These are phyloP conservation scores for Aspergillus heteromorphus DNA, from an alignment of 495 filamentous ascomycete genomes.

Conservation along the genomic window DNA sequence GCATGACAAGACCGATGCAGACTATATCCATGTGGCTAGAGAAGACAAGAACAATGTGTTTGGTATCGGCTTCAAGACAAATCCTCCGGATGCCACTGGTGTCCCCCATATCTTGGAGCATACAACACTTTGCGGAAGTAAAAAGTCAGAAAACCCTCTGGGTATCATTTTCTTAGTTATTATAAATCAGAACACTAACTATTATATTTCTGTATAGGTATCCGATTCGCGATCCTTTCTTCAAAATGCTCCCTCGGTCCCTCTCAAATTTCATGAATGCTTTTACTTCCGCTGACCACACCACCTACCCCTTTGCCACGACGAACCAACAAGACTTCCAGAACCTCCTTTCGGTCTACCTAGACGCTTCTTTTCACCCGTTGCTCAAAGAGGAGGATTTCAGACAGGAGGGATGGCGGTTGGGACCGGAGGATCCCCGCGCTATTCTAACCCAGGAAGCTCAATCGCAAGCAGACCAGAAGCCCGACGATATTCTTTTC, in stretches of 20 bases:
- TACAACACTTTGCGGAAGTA: constrained; percentile 92
- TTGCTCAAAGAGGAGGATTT: constrained; percentile 88
- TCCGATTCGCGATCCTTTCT: constrained; percentile 95
- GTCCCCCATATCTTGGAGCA: constrained; percentile 97
- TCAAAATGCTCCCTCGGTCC: constrained; percentile 97
- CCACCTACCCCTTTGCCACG: constrained; percentile 96
- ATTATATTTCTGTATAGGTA: constrained; percentile 52
- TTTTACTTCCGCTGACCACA: constrained; percentile 92
- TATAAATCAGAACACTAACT: constrained; percentile 10
- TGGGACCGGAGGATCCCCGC: constrained; percentile 83
- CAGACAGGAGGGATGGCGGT: constrained; percentile 90
- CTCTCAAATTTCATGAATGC: constrained; percentile 99
- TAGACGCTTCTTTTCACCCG: constrained; percentile 88
- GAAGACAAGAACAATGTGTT: constrained; percentile 99
- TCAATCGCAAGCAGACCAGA: constrained; percentile 20
- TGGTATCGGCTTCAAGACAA: constrained; percentile 97
- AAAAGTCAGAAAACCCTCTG: constrained; percentile 64
- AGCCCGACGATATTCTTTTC: constrained; percentile 65
- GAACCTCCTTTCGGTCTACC: constrained; percentile 93
- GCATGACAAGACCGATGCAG: constrained; percentile 90
- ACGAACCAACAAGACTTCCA: constrained; percentile 95
- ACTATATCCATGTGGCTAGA: constrained; percentile 89
- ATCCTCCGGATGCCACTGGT: constrained; percentile 92
- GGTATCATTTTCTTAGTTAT: no score
- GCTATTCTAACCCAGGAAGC: constrained; percentile 36